phyloP scores from a whole-genome alignment of 768 basidiomycete species.

The Termitomyces eurrhizus region DNA sequence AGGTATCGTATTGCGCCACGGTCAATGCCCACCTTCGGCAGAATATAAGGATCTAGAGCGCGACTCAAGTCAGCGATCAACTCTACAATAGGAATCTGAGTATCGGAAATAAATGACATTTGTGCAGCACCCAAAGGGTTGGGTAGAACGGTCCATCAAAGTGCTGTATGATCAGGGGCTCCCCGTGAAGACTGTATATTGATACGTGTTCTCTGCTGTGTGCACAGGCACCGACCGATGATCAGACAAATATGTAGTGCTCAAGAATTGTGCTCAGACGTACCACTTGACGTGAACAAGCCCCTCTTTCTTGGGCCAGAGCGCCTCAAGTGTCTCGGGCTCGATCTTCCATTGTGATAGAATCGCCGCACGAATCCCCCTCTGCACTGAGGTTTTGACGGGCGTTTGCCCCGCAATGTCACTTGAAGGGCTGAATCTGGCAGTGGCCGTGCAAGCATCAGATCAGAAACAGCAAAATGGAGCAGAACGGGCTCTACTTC shows the following conservation, averaged over 20 bases:
- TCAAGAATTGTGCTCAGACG: conserved; percentile 23
- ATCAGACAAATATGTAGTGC: conserved; percentile 16
- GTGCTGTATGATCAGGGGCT: conserved; percentile 94
- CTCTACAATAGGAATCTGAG: background rate
- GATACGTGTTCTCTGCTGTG: conserved; percentile 92
- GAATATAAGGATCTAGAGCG: conserved; percentile 80
- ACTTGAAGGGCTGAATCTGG: conserved; percentile 65
- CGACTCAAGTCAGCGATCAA: background rate
- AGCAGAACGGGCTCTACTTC: conserved; percentile 43
- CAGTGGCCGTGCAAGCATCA: conserved; percentile 10
- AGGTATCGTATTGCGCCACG: conserved; percentile 98
- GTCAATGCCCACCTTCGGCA: conserved; percentile 88
- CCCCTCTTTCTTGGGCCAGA: conserved; percentile 99
- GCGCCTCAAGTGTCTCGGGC: conserved; percentile 76
- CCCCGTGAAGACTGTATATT: conserved; percentile 83
- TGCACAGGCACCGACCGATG: conserved; percentile 16
- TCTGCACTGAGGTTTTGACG: conserved; percentile 90
- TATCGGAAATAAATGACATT: conserved; percentile 58
- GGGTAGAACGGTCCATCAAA: conserved; percentile 93
- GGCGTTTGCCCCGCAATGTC: conserved; percentile 90
- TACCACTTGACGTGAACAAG: conserved; percentile 94
- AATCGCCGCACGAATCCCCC: conserved; percentile 76
- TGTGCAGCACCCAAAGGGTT: conserved; percentile 84
- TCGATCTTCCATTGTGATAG: conserved; percentile 83
- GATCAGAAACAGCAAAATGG: conserved; percentile 5